Conservation (phyloP, 1,139 yeast species). For the Scheffersomyces titani region DNA sequence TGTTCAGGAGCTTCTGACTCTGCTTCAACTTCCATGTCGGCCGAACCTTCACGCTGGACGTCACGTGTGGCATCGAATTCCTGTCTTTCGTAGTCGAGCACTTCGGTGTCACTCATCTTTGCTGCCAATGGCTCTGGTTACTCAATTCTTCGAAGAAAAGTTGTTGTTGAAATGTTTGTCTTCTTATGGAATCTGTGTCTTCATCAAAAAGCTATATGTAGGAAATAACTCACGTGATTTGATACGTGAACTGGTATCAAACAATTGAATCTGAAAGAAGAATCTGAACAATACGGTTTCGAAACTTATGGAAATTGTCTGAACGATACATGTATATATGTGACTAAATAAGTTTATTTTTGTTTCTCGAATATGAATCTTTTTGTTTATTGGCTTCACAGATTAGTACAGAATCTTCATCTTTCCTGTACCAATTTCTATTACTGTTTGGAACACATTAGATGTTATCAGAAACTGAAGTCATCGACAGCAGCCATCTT, state of each 20-base stretch:
- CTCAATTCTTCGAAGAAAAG: neutral
- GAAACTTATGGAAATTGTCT: neutral
- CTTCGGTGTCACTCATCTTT: constrained; percentile 20
- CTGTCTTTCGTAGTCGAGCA: constrained; percentile 14
- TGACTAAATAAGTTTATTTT: neutral
- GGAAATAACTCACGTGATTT: too few species aligned
- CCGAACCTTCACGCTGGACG: neutral
- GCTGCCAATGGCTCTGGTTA: neutral
- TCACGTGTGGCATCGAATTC: neutral
- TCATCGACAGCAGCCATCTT: neutral
- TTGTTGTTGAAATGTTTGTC: neutral
- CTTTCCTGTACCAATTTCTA: neutral
- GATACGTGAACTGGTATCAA: neutral
- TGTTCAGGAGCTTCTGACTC: constrained; percentile 1
- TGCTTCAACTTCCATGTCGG: neutral
- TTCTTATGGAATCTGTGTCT: neutral
- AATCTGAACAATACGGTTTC: neutral
- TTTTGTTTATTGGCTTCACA: too few species aligned
- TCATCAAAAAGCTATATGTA: neutral
- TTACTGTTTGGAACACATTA: neutral
- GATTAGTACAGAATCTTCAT: neutral
- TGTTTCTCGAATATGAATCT: neutral
- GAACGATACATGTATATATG: neutral
- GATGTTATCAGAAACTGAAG: neutral
- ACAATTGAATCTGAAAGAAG: neutral